phyloP scores from a whole-genome alignment of 257 asterid species.

The Solanum raphanifolium region DNA sequence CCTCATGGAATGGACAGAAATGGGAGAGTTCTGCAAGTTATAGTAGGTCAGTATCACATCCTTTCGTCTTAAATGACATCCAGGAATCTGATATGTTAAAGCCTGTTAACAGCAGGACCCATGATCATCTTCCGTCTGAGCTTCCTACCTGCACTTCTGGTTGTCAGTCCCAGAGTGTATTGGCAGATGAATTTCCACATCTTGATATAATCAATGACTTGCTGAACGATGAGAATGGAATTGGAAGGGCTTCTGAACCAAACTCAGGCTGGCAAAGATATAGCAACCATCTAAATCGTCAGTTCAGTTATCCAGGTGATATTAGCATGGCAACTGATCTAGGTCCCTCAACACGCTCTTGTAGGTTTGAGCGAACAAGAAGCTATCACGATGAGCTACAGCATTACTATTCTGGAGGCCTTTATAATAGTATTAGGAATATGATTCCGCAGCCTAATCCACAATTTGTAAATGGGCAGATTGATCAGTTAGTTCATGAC shows the following conservation, averaged over 20 bases:
- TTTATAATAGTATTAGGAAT: constrained; percentile 36
- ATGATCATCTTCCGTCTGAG: constrained; percentile 34
- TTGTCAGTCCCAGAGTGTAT: background rate
- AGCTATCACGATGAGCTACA: constrained; percentile 23
- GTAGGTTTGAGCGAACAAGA: background rate
- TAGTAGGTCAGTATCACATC: constrained; percentile 12
- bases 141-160: background rate
- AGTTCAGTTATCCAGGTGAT: background rate
- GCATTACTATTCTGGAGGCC: constrained; percentile 30
- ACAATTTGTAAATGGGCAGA: constrained; percentile 41
- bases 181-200: background rate
- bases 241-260: background rate
- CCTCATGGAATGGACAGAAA: constrained; percentile 43
- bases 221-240: background rate
- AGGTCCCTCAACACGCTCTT: background rate
- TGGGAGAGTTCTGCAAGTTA: constrained; percentile 39
- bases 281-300: background rate
- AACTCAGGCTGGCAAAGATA: background rate
- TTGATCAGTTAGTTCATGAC: constrained; percentile 37
- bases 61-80: constrained; percentile 21
- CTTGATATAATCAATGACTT: background rate
- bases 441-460: constrained; percentile 37
- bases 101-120: constrained; percentile 33
- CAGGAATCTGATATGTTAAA: constrained; percentile 28
- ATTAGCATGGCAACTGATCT: background rate